Base-by-base conservation (phyloP, 2,329 filamentous ascomycete species). In the Shiraia bambusicola region DNA sequence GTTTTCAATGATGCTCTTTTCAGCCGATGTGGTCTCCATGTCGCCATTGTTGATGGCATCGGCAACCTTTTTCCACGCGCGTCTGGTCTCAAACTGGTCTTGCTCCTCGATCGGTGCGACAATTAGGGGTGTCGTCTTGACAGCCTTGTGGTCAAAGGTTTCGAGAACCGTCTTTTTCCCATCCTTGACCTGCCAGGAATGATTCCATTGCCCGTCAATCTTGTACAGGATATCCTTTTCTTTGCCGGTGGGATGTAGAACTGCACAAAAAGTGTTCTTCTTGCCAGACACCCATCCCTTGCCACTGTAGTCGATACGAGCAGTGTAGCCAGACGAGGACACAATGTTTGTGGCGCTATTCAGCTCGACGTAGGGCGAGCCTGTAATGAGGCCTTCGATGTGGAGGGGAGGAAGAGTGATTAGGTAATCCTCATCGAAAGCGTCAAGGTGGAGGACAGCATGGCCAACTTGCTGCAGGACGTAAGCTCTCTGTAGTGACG, bases 271-370 rank as follows among this genome's bases (percentile, higher is more conserved):
- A 42, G 80, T 87, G 74, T 97, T 97, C 76, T 95, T 96, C 78
- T 95, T 95, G 54, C 92, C 93, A 32, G 86, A 90, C 8, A 98
- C 71, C 92, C 92, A 98, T 43, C 92, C 92, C 67, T 89, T 92
- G 60, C 92, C 91, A 47, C 83, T 87, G 74, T 95, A 98, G 66
- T 95, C 89, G 61, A 97, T 87, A 73, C 89, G 91, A 51, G 88
- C 81, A 4, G 89, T 86, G 73, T 86, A 96, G 38, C 93, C 92
- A 2, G 84, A 86, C 16, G 86, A 93, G 51, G 88, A 93, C 41
- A 83, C 81, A 59, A 98, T 96, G 72, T 87, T 88, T 55, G 87
- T 90, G 47, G 80, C 81, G 59, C 86, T 85, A 63, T 95, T 89
- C 30, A 97, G 79, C 70, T 98, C 93, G 52, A 96, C 86, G 62